These are phyloP conservation scores for Volvox carteri DNA, from an alignment of 163 green algal genomes.

Conservation along the genomic window DNA sequence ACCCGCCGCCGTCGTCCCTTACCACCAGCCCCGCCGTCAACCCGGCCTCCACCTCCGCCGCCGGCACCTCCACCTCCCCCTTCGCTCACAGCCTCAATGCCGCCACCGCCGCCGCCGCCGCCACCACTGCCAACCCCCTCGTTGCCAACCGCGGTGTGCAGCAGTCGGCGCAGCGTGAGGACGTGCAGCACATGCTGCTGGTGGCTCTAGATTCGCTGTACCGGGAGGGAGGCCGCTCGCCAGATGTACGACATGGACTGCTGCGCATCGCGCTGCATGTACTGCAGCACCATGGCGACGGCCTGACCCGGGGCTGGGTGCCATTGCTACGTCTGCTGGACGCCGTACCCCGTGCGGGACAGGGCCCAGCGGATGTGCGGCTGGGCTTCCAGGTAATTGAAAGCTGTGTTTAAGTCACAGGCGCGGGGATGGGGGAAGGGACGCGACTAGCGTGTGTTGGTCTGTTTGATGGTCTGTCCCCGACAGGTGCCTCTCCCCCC, in stretches of 20 bases:
- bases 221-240: constrained; percentile 65
- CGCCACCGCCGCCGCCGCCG: not conserved
- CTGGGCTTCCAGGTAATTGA: constrained; percentile 54
- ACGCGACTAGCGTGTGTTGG: no score
- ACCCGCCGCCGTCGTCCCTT: not conserved
- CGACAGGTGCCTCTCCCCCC: no score
- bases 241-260: constrained; percentile 82
- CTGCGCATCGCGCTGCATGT: constrained; percentile 83
- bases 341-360: constrained; percentile 21
- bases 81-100: not conserved
- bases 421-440: no score
- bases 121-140: not conserved
- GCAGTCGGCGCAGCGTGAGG: constrained; percentile 59
- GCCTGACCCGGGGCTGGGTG: constrained; percentile 81
- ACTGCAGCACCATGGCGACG: constrained; percentile 86
- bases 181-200: constrained; percentile 87
- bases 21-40: not conserved
- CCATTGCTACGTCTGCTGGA: constrained; percentile 74
- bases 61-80: not conserved
- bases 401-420: no score
- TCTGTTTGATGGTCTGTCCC: no score
- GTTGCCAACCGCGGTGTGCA: constrained; percentile 12
- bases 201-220: constrained; percentile 84
- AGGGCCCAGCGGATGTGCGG: constrained; percentile 34
- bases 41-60: not conserved